Evolutionary conservation across 306 rosid genomes (phyloP).

Genomic region (Potentilla sterilis): DNA sequence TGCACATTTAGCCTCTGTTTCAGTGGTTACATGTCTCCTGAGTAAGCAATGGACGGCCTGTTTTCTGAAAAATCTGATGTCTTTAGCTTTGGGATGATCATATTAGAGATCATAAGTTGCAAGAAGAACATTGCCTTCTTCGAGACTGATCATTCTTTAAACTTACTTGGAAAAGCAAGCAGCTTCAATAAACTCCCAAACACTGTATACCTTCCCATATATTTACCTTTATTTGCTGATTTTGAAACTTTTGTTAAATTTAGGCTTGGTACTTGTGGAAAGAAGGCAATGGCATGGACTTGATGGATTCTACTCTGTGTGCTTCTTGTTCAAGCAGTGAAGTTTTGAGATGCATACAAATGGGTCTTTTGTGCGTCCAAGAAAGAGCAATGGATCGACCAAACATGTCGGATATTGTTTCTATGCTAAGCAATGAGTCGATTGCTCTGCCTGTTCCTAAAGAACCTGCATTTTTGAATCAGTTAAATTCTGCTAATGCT

Average conservation of each 20-base stretch:
- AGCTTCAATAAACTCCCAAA: not conserved
- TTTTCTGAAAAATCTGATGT: slow-evolving; percentile 16
- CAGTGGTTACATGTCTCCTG: slow-evolving; percentile 23
- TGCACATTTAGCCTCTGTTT: not conserved
- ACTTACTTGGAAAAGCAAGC: slow-evolving; percentile 7
- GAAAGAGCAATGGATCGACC: slow-evolving; percentile 22
- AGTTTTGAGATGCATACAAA: slow-evolving; percentile 7
- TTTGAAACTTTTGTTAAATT: not conserved
- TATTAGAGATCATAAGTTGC: slow-evolving; percentile 19
- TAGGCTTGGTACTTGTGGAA: slow-evolving; percentile 22
- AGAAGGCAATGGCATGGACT: slow-evolving; percentile 9
- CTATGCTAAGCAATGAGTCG: slow-evolving; percentile 1
- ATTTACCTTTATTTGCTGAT: not conserved
- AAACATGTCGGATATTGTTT: slow-evolving; percentile 5
- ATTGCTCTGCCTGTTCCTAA: not conserved
- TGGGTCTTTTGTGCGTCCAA: slow-evolving; percentile 25
- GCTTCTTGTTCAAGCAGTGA: slow-evolving; percentile 8
- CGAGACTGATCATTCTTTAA: slow-evolving; percentile 3
- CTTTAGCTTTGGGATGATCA: slow-evolving; percentile 18
- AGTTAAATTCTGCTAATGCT: not conserved
- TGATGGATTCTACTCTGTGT: not conserved
- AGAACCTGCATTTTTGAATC: slow-evolving; percentile 14
- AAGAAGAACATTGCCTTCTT: slow-evolving; percentile 15
- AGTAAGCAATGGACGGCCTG: slow-evolving; percentile 13
- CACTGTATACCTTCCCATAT: not conserved